phyloP scores from a whole-genome alignment of 306 rosid genomes.

The Cucumis sativus region DNA sequence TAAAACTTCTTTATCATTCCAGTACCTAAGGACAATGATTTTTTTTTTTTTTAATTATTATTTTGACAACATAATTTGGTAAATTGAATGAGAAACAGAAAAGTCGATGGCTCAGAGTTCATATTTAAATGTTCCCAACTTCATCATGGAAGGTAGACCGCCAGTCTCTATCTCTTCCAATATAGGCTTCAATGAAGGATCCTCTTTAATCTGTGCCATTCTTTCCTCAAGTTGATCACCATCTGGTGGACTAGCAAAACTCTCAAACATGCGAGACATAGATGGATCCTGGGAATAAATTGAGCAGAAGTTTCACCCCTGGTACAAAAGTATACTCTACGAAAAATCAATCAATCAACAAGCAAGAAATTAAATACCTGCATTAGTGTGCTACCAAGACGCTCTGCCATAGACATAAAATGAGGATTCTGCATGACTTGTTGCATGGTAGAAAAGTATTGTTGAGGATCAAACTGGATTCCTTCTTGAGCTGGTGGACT shows the following conservation, averaged over 20 bases:
- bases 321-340: background rate
- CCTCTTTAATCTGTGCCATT: constrained; percentile 89
- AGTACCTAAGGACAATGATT: constrained; percentile 43
- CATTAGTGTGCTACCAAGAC: constrained; percentile 82
- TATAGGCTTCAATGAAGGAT: constrained; percentile 91
- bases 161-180: constrained; percentile 93
- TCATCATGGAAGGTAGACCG: constrained; percentile 99
- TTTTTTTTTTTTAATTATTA: background rate
- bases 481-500: constrained; percentile 47
- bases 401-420: constrained; percentile 98
- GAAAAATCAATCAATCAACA: background rate
- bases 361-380: constrained; percentile 41
- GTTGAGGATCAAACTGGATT: constrained; percentile 70
- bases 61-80: background rate
- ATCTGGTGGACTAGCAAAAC: constrained; percentile 61
- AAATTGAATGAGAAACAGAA: background rate
- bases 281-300: constrained; percentile 72
- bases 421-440: constrained; percentile 98
- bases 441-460: constrained; percentile 77
- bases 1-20: constrained; percentile 79
- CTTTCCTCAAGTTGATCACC: constrained; percentile 94
- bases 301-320: background rate
- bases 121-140: constrained; percentile 29
- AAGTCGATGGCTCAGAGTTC: background rate
- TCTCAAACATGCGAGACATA: constrained; percentile 78